Percentiles rank a stretch among this genome's conserved stretches.
phyloP scores from a whole-genome alignment of 1,284 basidiomycete species.

The Volvariella surrecta region DNA sequence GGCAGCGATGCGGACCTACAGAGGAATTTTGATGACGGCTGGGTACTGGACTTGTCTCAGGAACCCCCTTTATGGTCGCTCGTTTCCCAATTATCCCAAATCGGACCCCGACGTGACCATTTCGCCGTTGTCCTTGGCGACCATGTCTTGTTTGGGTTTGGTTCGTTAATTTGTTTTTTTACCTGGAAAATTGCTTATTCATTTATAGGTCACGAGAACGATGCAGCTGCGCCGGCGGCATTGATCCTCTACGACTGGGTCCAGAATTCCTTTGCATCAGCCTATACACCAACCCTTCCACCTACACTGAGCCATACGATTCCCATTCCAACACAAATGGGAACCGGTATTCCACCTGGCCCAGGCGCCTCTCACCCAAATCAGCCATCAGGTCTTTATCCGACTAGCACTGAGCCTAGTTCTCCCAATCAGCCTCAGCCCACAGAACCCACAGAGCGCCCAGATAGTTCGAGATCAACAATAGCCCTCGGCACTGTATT shows the following conservation, averaged over 20 bases:
- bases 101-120: slow-evolving; percentile 65
- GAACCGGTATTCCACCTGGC: neutral
- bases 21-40: slow-evolving; percentile 58
- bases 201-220: slow-evolving; percentile 44
- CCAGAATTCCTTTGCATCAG: slow-evolving; percentile 25
- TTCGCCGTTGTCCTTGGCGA: slow-evolving; percentile 54
- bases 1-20: slow-evolving; percentile 58
- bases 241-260: slow-evolving; percentile 47
- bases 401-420: too few species aligned
- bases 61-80: slow-evolving; percentile 49
- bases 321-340: slow-evolving; percentile 18
- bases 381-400: too few species aligned
- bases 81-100: slow-evolving; percentile 39
- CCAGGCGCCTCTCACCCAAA: neutral
- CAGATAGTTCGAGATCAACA: slow-evolving; percentile 24
- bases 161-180: slow-evolving; percentile 33
- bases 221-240: slow-evolving; percentile 39
- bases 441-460: neutral
- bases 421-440: neutral
- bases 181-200: slow-evolving; percentile 7
- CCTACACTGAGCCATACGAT: slow-evolving; percentile 29
- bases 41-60: slow-evolving; percentile 59
- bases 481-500: slow-evolving; percentile 52
- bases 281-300: slow-evolving; percentile 31
- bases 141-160: slow-evolving; percentile 70